Evolutionary conservation across 768 basidiomycete genomes (phyloP).

Genomic region (Amyloporia xantha): DNA sequence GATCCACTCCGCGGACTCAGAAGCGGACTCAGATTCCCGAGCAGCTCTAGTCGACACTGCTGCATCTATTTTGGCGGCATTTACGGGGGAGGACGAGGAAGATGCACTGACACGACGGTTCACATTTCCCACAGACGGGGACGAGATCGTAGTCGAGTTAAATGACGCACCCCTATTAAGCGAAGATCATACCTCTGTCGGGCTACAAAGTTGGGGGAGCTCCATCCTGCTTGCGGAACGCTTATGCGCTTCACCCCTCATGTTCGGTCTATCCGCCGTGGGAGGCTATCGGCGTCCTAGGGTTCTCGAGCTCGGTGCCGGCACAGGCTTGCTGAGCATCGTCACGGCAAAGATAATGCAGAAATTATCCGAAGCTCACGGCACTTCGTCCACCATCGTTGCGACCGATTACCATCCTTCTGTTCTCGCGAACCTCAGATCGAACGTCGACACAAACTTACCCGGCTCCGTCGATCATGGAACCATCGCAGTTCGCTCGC

Average conservation of each 20-base stretch:
- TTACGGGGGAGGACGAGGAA: conserved; percentile 39
- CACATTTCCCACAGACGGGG: conserved; percentile 29
- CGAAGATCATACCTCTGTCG: conserved; percentile 72
- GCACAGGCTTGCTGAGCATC: conserved; percentile 80
- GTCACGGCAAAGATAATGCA: conserved; percentile 44
- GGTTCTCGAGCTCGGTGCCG: conserved; percentile 78
- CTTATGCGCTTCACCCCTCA: conserved; percentile 43
- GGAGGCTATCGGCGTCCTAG: conserved; percentile 3
- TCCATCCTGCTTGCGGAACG: conserved; percentile 64
- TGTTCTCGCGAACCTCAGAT: conserved; percentile 61
- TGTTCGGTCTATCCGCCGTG: conserved; percentile 28
- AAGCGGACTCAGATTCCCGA: conserved; percentile 36
- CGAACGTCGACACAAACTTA: conserved; percentile 55
- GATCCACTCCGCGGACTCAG: conserved; percentile 24
- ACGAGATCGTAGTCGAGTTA: conserved; percentile 36
- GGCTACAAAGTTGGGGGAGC: conserved; percentile 82
- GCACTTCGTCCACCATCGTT: conserved; percentile 31
- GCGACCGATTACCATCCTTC: conserved; percentile 76
- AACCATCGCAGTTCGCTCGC: conserved; percentile 36
- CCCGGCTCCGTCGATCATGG: conserved; percentile 12
- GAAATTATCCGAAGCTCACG: conserved; percentile 1
- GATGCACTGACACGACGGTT: conserved; percentile 45
- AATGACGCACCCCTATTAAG: conserved; percentile 62
- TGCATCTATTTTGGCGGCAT: conserved; percentile 47
- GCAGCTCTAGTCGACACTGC: conserved; percentile 47